A percentile compares a stretch with the other conserved stretches of the same genome.
phyloP scores from a whole-genome alignment of 345 rosid species.

The Microthlaspi erraticum region DNA sequence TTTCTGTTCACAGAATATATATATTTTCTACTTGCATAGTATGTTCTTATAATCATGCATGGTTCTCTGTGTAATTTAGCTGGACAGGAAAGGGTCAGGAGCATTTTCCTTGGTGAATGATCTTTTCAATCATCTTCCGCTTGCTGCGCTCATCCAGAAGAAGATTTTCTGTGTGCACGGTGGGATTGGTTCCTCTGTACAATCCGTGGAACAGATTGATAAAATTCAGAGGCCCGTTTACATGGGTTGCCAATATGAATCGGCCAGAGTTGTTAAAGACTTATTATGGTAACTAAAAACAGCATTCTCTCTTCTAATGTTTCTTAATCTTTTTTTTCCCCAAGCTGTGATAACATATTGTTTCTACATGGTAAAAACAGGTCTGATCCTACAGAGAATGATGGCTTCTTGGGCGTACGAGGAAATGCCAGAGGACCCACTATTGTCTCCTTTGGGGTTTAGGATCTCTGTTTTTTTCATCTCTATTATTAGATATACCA shows the following conservation, averaged over 20 bases:
- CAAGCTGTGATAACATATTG: background rate
- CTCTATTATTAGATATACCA: background rate
- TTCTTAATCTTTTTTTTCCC: background rate
- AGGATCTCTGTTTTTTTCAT: background rate
- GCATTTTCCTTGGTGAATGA: constrained; percentile 83
- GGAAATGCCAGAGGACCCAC: constrained; percentile 76
- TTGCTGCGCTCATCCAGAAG: constrained; percentile 86
- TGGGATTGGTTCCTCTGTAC: constrained; percentile 78
- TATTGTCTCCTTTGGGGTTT: constrained; percentile 89
- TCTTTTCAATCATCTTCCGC: constrained; percentile 82
- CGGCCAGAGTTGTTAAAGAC: constrained; percentile 74
- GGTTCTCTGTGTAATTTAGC: background rate
- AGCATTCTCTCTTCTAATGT: constrained; percentile 9
- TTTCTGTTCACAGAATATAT: background rate
- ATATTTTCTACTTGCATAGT: background rate
- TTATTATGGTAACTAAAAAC: constrained; percentile 67
- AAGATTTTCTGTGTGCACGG: constrained; percentile 91
- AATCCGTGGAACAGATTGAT: constrained; percentile 73
- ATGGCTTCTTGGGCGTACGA: constrained; percentile 74
- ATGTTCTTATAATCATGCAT: background rate
- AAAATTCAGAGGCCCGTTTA: constrained; percentile 80
- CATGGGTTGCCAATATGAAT: constrained; percentile 57
- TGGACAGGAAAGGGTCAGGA: constrained; percentile 66
- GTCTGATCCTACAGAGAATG: constrained; percentile 95
- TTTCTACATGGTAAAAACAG: constrained; percentile 44